Base-by-base conservation (phyloP, 768 basidiomycete genomes). In the Suillus clintonianus region DNA sequence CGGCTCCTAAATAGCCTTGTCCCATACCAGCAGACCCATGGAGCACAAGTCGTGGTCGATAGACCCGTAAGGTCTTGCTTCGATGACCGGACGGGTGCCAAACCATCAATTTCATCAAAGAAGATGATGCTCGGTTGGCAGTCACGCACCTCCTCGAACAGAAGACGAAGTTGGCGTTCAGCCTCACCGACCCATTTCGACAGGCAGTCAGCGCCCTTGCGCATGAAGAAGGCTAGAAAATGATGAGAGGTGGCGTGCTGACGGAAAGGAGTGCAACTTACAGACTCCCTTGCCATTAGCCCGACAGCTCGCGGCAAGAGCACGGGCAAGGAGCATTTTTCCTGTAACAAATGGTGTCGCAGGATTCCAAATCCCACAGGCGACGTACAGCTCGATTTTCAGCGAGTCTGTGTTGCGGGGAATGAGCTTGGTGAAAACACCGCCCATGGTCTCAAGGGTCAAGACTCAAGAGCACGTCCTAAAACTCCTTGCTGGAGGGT, bases 171-270 rank as follows among this genome's bases (percentile, higher is more conserved):
- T 74, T 98, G 97, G 2, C 97, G 88, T 73, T 99, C 97, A 6
- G 97, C 97, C 78, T 99, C 97, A 59, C 97, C 97, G 14, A 99
- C 97, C 97, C 97, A 99, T 80, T 99, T 99, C 8, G 95, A 96
- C 34, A 99, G 83, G 68, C 92, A 94, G 76, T 99, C 97, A 39
- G 97, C 97, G 22, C 97, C 97, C 79, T 99, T 99, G 56, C 97
- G 90, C 97, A 99, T 99, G 83, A 97, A 99, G 82, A 99, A 99
- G 2, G 97, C 95, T 96, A 68, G 30, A 39, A 63, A 13, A 14
- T 34, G 34, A 45, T 24, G 43, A 61, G 22, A 63, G 57, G 36
- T 60, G 34, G 22, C 9, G 30, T 32, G n/a, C 45, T 1, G 39
- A 45, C 63, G 54, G 53, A 39, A 32, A 54, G 27, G 14, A n/a